Base-by-base conservation (phyloP, 345 rosid genomes). In the Eucalyptus microcorys region DNA sequence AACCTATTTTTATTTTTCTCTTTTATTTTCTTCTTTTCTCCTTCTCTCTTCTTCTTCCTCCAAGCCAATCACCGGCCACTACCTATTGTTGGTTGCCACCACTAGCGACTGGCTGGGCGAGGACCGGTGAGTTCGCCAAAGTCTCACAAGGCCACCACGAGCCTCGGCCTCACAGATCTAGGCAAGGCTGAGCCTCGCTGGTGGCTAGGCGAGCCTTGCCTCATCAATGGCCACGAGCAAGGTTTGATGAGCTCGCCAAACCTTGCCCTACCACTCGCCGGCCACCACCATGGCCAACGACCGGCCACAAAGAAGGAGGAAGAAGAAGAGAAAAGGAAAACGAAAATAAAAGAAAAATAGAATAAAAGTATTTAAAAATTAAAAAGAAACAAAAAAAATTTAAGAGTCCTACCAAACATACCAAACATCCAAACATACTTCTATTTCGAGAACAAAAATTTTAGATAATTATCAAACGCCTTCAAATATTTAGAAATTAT, bases 101-200 rank as follows among this genome's bases (percentile, higher is more conserved):
- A 50, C 53, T 16, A 7, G 53, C 7, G 53, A 50, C 3, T 50
- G 1, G 22, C 2, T 17, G 2, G 57, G 57, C 2, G 0, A 52
- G 57, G 24, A 52, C 10, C 0, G 0, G 0, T 0, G 1, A 52
- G 57, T 4, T 52, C 4, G 1, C 57, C 57, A 52, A 52, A 52
- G 26, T 19, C 57, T 52, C 57, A 52, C 26, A 1, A 19, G 4
- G 57, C 57, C 57, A 52, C 57, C 10, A 0, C 1, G 1, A 52
- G 57, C 4, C 57, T 52, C 4, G 0, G 0, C 57, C 57, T 52
- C 57, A 52, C 1, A 52, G 24, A 52, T 52, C 0, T 52, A 9
- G 57, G 24, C 2, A 4, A 52, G 10, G 24, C 26, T 19, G 0
- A 52, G 4, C 24, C 5, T 52, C 0, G 2, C 24, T 7, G 4